A percentile compares a stretch with the other conserved stretches of the same genome.
Conservation (phyloP, 352 stramenopile genomes). For the Phytophthora crassamura region DNA sequence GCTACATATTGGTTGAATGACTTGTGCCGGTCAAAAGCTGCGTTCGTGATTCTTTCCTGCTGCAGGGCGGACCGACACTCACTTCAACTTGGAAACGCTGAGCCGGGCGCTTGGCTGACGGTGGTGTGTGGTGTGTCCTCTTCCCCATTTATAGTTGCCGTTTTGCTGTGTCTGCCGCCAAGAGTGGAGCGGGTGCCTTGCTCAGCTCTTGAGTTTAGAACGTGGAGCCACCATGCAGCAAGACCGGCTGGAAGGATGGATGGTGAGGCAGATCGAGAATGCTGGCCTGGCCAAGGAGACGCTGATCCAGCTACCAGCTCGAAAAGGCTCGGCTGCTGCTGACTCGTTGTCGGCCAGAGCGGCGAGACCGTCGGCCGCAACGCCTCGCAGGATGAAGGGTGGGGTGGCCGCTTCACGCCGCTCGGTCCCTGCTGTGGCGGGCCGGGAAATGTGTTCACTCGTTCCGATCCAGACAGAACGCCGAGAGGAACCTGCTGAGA, state of each 20-base stretch:
- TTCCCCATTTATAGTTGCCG: slow-evolving; percentile 33
- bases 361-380: slow-evolving; percentile 2
- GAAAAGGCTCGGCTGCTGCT: slow-evolving; percentile 2
- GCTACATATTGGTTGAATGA: slow-evolving; percentile 39
- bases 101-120: neutral
- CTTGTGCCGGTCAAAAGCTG: slow-evolving; percentile 29
- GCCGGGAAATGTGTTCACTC: slow-evolving; percentile 26
- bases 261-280: slow-evolving; percentile 77
- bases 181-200: neutral
- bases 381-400: slow-evolving; percentile 15
- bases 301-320: slow-evolving; percentile 59
- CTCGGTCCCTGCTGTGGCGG: slow-evolving; percentile 17
- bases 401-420: slow-evolving; percentile 16
- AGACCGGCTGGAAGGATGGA: slow-evolving; percentile 76
- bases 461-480: neutral
- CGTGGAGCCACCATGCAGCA: slow-evolving; percentile 55
- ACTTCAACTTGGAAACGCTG: slow-evolving; percentile 22
- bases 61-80: neutral
- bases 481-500: slow-evolving; percentile 1
- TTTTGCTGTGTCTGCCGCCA: neutral
- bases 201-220: no score
- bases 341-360: neutral
- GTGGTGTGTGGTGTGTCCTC: no score
- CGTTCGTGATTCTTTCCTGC: slow-evolving; percentile 1
- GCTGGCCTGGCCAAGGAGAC: slow-evolving; percentile 72